Percentiles rank a stretch among this genome's conserved stretches.
These are phyloP conservation scores for Aspergillus ellipticus DNA, from an alignment of 495 filamentous ascomycete genomes.

Conservation along the genomic window DNA sequence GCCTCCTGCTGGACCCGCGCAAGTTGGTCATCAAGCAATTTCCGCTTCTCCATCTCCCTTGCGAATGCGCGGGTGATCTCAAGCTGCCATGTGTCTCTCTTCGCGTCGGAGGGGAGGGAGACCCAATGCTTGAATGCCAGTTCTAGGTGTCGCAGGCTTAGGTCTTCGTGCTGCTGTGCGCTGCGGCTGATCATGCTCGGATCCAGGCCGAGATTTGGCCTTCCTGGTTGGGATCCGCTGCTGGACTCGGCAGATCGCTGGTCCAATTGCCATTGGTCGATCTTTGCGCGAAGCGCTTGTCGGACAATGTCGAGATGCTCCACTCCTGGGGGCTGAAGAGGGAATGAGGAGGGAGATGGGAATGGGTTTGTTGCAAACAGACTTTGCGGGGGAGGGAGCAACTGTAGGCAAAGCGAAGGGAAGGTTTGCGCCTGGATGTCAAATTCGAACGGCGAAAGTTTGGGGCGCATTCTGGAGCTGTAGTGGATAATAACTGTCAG, in stretches of 20 bases:
- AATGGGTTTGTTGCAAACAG: slow-evolving; percentile 70
- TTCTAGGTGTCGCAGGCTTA: slow-evolving; percentile 61
- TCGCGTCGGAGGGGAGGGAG: slow-evolving; percentile 49
- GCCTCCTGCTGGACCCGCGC: slow-evolving; percentile 66
- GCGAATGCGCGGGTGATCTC: slow-evolving; percentile 71
- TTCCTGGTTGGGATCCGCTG: slow-evolving; percentile 20
- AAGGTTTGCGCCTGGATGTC: slow-evolving; percentile 77
- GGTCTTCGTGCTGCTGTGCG: slow-evolving; percentile 55
- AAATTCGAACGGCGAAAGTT: slow-evolving; percentile 69
- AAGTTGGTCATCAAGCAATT: slow-evolving; percentile 57
- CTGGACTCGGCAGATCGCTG: slow-evolving; percentile 31
- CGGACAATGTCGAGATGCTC: slow-evolving; percentile 68
- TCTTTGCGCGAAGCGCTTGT: slow-evolving; percentile 59
- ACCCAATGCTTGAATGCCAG: slow-evolving; percentile 71
- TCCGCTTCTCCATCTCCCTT: slow-evolving; percentile 62
- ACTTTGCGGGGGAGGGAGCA: slow-evolving; percentile 73
- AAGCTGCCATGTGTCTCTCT: slow-evolving; percentile 68
- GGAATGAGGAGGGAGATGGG: slow-evolving; percentile 67
- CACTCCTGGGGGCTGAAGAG: slow-evolving; percentile 63
- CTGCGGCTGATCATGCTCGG: slow-evolving; percentile 42
- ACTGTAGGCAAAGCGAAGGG: slow-evolving; percentile 73
- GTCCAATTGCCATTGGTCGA: slow-evolving; percentile 55
- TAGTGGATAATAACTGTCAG: slow-evolving; percentile 8
- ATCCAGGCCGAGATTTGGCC: slow-evolving; percentile 27
- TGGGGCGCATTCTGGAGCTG: slow-evolving; percentile 37